Percentiles rank a stretch among this genome's conserved stretches.
phyloP scores from a whole-genome alignment of 805 yeast species.

The Phaffomyces opuntiae region DNA sequence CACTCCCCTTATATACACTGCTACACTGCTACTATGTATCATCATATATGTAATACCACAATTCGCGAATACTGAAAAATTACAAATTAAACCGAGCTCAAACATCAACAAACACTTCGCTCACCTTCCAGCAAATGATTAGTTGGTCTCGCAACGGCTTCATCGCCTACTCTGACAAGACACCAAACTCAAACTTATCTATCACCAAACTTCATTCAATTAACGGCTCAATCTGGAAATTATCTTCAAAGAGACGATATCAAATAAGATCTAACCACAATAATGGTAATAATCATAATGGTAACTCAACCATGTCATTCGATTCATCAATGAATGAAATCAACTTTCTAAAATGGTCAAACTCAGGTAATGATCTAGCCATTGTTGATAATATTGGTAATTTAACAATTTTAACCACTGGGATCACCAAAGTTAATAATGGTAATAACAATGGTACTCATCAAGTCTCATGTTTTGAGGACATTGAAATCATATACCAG shows the following conservation, averaged over 20 bases:
- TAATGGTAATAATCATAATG: no score
- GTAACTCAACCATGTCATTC: no score
- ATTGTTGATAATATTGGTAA: conserved; percentile 69
- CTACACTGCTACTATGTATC: no score
- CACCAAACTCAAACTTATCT: conserved; percentile 27
- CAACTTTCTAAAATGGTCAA: conserved; percentile 61
- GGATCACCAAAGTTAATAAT: conserved; percentile 33
- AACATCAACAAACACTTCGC: no score
- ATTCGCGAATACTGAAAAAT: no score
- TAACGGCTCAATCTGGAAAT: conserved; percentile 74
- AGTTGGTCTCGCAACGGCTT: conserved; percentile 81
- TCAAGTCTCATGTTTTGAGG: conserved; percentile 20
- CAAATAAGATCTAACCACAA: conserved; percentile 13
- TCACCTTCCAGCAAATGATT: conserved; percentile 7
- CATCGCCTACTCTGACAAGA: conserved; percentile 57
- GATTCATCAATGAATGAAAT: conserved; percentile 28
- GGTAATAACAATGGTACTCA: conserved; percentile 12
- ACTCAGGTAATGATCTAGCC: conserved; percentile 75
- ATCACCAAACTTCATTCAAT: conserved; percentile 41
- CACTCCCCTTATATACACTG: neutral
- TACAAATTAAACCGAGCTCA: no score
- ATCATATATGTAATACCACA: no score
- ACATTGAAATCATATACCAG: conserved; percentile 27
- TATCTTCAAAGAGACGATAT: conserved; percentile 26
- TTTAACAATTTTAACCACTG: conserved; percentile 47